Evolutionary conservation across 768 basidiomycete species (phyloP).

Genomic region (Cystobasidium ongulense): DNA sequence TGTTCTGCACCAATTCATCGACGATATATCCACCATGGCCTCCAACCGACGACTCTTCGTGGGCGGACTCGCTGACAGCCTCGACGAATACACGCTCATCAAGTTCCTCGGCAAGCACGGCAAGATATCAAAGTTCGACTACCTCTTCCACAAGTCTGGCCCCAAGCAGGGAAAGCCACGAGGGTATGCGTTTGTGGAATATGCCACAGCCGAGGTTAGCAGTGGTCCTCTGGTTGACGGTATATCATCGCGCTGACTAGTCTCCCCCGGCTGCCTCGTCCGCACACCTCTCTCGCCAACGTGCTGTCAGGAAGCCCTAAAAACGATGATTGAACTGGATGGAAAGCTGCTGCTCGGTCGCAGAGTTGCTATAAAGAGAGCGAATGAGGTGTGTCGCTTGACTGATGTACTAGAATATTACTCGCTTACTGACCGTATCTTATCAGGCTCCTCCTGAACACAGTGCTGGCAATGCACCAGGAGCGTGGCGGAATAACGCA

Average conservation of each 20-base stretch:
- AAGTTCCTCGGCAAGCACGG: conserved; percentile 87
- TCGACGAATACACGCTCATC: conserved; percentile 60
- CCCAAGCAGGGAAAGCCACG: conserved; percentile 81
- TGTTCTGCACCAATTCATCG: background rate
- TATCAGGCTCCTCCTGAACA: conserved; percentile 32
- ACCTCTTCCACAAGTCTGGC: conserved; percentile 88
- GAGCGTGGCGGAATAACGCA: conserved; percentile 48
- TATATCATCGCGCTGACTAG: background rate
- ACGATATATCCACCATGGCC: background rate
- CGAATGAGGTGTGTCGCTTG: conserved; percentile 59
- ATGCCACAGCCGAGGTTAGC: conserved; percentile 68
- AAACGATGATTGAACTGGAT: conserved; percentile 63
- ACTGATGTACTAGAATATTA: background rate
- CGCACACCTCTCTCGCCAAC: background rate
- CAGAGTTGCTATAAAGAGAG: conserved; percentile 81
- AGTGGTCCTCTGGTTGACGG: background rate
- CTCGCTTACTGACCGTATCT: background rate
- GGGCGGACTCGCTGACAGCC: conserved; percentile 33
- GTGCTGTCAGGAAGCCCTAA: conserved; percentile 65
- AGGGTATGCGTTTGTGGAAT: conserved; percentile 93
- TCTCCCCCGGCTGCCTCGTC: background rate
- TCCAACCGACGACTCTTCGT: conserved; percentile 35
- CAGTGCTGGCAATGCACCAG: background rate
- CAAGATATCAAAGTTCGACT: conserved; percentile 85
- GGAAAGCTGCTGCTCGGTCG: conserved; percentile 76